Evolutionary conservation across 2,329 filamentous ascomycete genomes (phyloP), one percentile per base, ranked within the genome.

Genomic region (Dactylonectria estremocensis): DNA sequence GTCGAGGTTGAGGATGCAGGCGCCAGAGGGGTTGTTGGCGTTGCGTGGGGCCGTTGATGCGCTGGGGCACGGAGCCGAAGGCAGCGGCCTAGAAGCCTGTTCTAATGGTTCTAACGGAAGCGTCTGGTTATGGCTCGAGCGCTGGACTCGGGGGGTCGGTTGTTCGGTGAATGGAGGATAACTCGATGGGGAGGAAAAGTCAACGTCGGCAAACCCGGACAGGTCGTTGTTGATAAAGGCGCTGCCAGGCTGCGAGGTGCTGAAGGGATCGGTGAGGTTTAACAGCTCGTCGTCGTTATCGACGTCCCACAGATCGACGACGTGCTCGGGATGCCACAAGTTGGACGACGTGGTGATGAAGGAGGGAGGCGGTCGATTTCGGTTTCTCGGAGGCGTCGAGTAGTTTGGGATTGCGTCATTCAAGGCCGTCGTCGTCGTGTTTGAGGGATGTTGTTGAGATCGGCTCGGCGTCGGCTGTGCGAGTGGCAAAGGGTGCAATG

Each of bases 181-280:
- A 14, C 69, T 75, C 20, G 81, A 81, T 22, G 80, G 80, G 2
- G 80, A 82, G 10, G 80, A 81, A 60, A 80, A 80, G 14, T 80
- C 74, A 57, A 66, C 66, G 45, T 77, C 74, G 46, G 72, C 67
- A 28, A 82, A 61, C n/a, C 66, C 70, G 46, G 59, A 60, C 20
- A 81, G 67, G 40, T 73, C 45, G 46, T 78, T 72, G 24, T 79
- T 75, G 46, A 70, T 45, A 56, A 65, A 60, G 37, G 65, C 59
- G 56, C 52, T 54, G 49, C 64, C 58, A 48, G 58, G 64, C 48
- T 66, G 64, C 7, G 64, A 66, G 20, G 58, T 61, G 31, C 13
- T 22, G 22, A 28, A 33, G 54, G 43, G 50, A 40, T 22, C 40
- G 33, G 13, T 13, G 48, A 40, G 46, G 18, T 24, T 61, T 20